Conservation (phyloP, 2,329 filamentous ascomycete species). For the Diaporthe sp. region DNA sequence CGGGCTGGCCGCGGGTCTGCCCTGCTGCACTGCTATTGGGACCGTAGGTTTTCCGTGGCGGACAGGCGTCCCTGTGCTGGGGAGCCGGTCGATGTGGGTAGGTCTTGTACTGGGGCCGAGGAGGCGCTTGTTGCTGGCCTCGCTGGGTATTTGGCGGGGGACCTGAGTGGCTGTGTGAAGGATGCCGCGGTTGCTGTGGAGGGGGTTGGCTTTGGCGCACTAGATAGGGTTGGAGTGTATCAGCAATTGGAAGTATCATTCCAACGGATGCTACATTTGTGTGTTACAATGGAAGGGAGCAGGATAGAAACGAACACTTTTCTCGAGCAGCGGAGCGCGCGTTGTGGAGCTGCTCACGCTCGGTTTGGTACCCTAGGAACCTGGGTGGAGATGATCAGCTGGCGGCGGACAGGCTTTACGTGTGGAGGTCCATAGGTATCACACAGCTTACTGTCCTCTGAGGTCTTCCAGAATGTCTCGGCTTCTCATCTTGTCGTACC, state of each 20-base stretch:
- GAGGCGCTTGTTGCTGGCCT: neutral
- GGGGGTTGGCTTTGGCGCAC: neutral
- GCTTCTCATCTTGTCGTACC: slow-evolving; percentile 12
- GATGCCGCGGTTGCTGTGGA: neutral
- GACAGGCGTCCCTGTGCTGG: neutral
- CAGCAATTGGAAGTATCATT: neutral
- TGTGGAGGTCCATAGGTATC: no score
- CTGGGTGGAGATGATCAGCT: neutral
- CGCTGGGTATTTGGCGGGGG: neutral
- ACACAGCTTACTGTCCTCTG: neutral
- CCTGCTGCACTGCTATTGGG: neutral
- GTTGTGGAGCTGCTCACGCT: neutral
- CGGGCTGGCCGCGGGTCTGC: neutral
- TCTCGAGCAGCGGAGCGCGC: neutral
- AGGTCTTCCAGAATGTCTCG: slow-evolving; percentile 8
- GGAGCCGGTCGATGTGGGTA: neutral
- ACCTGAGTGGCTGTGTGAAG: neutral
- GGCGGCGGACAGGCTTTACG: neutral
- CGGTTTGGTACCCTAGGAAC: neutral
- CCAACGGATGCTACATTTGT: no score
- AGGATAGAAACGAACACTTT: neutral
- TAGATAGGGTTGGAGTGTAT: neutral
- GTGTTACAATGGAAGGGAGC: no score
- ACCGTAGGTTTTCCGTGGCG: neutral
- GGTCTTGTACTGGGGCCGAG: neutral